These are phyloP conservation scores for Aspergillus novoparasiticus DNA, from an alignment of 2,329 filamentous ascomycete species.

Conservation along the genomic window DNA sequence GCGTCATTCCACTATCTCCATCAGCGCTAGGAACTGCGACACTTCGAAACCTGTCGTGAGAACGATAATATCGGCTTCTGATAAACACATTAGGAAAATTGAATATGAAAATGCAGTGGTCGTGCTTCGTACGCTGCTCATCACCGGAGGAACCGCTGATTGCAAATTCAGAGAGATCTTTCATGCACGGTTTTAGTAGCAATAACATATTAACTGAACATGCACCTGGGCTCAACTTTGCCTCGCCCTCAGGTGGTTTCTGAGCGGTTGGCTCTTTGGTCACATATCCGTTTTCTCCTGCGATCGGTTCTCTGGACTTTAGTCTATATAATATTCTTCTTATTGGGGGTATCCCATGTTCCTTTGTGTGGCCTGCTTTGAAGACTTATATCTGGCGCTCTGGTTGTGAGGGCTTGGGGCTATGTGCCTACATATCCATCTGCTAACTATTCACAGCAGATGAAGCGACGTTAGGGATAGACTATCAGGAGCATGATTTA, in stretches of 20 bases:
- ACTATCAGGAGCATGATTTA: not conserved
- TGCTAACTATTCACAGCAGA: fast-evolving
- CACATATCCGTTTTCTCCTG: not conserved
- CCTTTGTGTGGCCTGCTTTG: too few relatives aligned
- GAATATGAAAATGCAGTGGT: too few relatives aligned
- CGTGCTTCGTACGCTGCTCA: too few relatives aligned
- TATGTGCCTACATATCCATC: not conserved
- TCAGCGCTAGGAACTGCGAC: too few relatives aligned
- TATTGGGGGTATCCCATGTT: not conserved
- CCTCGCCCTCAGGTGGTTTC: not conserved
- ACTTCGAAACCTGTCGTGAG: too few relatives aligned
- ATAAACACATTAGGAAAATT: too few relatives aligned
- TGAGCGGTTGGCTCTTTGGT: not conserved
- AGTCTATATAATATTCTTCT: not conserved
- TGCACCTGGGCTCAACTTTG: not conserved
- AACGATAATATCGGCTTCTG: too few relatives aligned
- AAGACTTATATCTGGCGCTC: too few relatives aligned
- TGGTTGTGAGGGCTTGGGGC: too few relatives aligned
- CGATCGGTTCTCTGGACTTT: not conserved
- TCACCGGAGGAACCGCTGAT: too few relatives aligned
- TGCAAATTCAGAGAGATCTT: too few relatives aligned
- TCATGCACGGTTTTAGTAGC: not conserved
- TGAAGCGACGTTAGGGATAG: not conserved
- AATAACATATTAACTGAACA: not conserved
- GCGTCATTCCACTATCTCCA: too few relatives aligned